phyloP scores from a whole-genome alignment of 202 grass and related monocot species.

The Carex arenaria region DNA sequence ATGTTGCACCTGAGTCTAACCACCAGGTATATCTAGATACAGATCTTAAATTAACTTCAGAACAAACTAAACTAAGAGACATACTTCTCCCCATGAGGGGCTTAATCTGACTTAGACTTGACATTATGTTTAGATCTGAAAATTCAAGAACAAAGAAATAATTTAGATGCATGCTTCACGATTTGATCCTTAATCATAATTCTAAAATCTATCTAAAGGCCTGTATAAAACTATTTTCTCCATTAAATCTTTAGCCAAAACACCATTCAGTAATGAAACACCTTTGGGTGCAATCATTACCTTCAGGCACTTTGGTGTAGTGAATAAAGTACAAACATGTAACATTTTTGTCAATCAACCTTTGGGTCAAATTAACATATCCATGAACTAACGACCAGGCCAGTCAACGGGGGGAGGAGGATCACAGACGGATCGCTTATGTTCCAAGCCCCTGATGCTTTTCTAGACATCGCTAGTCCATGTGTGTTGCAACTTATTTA shows the following conservation, averaged over 20 bases:
- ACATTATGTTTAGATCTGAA: too few species aligned
- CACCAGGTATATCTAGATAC: not conserved
- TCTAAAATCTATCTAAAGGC: not conserved
- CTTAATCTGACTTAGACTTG: too few species aligned
- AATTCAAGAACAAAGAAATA: too few species aligned
- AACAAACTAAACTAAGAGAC: constrained; percentile 7
- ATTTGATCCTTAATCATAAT: not conserved
- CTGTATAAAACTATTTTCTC: not conserved
- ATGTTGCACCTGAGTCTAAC: not conserved
- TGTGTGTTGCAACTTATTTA: not conserved
- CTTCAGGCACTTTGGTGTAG: not conserved
- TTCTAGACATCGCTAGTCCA: not conserved
- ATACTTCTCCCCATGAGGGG: not conserved
- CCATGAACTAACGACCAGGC: not conserved
- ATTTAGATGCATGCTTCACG: too few species aligned
- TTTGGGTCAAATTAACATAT: not conserved
- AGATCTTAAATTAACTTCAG: constrained; percentile 4
- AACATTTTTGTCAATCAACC: not conserved
- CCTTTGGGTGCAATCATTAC: not conserved
- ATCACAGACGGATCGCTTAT: not conserved
- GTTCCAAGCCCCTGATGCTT: not conserved
- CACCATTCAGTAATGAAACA: not conserved
- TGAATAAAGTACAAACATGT: not conserved
- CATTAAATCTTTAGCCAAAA: not conserved
- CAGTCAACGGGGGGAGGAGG: not conserved